Evolutionary conservation across 2,329 filamentous ascomycete genomes (phyloP).

Genomic region (Ceratocystis ficicola): DNA sequence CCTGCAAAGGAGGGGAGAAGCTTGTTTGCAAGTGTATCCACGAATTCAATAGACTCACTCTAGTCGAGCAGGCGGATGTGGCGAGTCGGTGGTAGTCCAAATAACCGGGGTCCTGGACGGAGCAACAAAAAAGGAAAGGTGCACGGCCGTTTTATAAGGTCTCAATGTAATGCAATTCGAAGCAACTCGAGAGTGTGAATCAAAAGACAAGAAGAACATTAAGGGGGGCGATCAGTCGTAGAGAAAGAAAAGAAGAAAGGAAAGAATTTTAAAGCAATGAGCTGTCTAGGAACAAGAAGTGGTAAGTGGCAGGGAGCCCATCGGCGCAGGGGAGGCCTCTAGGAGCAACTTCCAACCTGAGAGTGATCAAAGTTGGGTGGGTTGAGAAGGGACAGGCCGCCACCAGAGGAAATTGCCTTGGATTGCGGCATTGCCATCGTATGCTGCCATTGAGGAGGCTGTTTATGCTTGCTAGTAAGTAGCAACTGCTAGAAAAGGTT

Average conservation of each 20-base stretch:
- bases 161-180: not conserved
- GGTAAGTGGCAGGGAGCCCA: not conserved
- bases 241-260: slow-evolving; percentile 3
- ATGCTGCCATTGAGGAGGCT: not conserved
- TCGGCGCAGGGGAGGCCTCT: not conserved
- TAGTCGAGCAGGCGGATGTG: not conserved
- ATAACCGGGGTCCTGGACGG: not conserved
- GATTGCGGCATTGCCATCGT: not conserved
- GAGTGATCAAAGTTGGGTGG: not conserved
- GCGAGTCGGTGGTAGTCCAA: not conserved
- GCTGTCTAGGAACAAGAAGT: not conserved
- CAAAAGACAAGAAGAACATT: not conserved
- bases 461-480: not conserved
- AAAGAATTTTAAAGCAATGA: not conserved
- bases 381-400: not conserved
- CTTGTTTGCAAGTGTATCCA: not conserved
- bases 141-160: not conserved
- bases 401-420: not conserved
- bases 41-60: not conserved
- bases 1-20: not conserved
- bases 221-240: too few species aligned
- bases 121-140: not conserved
- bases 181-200: not conserved
- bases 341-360: not conserved
- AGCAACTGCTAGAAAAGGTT: not conserved